Evolutionary conservation across 2,329 filamentous ascomycete genomes (phyloP).

Genomic region (Aspergillaceae sp.): DNA sequence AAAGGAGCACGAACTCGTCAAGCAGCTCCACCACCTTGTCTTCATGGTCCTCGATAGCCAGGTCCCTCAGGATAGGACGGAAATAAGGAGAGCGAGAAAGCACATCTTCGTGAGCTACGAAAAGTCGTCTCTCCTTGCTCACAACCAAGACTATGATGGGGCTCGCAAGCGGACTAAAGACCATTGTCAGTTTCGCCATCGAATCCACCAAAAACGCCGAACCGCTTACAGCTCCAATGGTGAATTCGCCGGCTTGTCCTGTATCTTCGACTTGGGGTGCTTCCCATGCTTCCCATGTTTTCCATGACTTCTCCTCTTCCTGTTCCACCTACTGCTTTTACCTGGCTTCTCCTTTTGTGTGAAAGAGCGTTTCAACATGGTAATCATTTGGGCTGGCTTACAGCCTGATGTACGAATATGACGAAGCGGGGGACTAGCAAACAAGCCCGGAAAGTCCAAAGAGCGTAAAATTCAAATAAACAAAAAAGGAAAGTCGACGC

Average conservation of each 20-base stretch:
- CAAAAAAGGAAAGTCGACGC: constrained; percentile 26
- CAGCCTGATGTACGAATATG: constrained; percentile 33
- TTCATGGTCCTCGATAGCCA: constrained; percentile 61
- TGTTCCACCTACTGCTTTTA: constrained; percentile 54
- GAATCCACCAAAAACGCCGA: not conserved
- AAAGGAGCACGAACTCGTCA: constrained; percentile 42
- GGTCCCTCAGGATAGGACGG: constrained; percentile 59
- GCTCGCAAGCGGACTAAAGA: constrained; percentile 43
- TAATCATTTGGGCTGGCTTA: constrained; percentile 36
- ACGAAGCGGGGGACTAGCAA: constrained; percentile 21
- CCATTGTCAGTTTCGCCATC: not conserved
- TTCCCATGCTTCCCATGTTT: constrained; percentile 66
- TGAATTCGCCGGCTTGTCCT: constrained; percentile 65
- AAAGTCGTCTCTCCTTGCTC: constrained; percentile 75
- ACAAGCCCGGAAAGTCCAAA: constrained; percentile 1
- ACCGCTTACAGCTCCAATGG: constrained; percentile 41
- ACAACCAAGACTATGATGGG: constrained; percentile 83
- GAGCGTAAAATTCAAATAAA: constrained; percentile 12
- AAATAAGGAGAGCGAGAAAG: constrained; percentile 81
- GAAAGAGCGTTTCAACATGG: constrained; percentile 92
- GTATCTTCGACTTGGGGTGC: constrained; percentile 75
- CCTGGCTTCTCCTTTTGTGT: constrained; percentile 75
- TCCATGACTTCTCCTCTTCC: constrained; percentile 44
- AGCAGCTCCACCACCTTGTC: constrained; percentile 72
- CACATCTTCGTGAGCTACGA: constrained; percentile 91